Percentiles rank a stretch among this genome's conserved stretches.
These are phyloP conservation scores for Coniochaeta hoffmannii DNA, from an alignment of 2,329 filamentous ascomycete genomes.

Conservation along the genomic window DNA sequence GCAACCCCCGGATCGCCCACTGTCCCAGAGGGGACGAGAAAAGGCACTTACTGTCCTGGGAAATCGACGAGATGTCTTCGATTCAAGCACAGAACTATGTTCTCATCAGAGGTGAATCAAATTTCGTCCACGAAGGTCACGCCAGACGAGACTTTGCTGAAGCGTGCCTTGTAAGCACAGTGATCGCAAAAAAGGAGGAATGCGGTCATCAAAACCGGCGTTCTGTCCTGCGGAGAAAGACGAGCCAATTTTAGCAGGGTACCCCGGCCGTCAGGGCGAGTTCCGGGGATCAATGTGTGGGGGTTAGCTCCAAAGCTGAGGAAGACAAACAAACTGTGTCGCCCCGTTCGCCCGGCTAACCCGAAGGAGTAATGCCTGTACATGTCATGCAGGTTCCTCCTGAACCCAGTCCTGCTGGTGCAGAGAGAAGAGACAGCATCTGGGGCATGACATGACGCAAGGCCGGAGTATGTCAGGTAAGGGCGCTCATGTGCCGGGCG, in stretches of 20 bases:
- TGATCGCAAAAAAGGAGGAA: neutral
- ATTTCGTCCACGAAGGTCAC: neutral
- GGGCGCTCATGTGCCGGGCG: no score
- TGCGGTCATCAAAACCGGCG: neutral
- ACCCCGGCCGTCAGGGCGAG: neutral
- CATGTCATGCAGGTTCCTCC: no score
- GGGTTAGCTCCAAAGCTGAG: conserved; percentile 4
- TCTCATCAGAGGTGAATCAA: neutral
- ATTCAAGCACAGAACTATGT: no score
- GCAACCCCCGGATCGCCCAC: neutral
- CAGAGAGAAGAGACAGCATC: neutral
- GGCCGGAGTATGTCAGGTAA: no score
- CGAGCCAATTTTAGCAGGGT: conserved; percentile 1
- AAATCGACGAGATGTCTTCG: no score
- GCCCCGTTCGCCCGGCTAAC: neutral
- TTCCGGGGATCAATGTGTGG: conserved; percentile 2
- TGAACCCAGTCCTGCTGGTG: neutral
- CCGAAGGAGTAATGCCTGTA: neutral
- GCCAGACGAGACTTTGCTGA: neutral
- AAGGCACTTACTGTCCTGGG: no score
- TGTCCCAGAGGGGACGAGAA: neutral
- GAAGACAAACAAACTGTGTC: neutral
- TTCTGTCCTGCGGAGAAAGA: conserved; percentile 1
- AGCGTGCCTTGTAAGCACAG: neutral
- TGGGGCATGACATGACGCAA: no score